Evolutionary conservation across 768 basidiomycete genomes (phyloP).

Genomic region (Leccinellum albellum): DNA sequence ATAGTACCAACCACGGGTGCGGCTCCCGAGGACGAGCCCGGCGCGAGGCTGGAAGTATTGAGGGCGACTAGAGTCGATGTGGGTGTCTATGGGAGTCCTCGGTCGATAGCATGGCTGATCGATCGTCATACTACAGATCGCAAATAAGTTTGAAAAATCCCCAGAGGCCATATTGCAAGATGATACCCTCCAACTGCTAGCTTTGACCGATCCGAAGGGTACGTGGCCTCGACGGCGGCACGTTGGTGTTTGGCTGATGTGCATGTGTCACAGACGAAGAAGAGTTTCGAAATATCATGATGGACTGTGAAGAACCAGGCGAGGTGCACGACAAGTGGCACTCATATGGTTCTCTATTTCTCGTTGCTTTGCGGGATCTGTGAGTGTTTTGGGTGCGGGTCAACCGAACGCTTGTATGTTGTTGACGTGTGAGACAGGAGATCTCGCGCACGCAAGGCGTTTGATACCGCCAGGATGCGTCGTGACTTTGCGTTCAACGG

Average conservation of each 20-base stretch:
- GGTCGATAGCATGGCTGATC: not conserved
- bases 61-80: constrained; percentile 21
- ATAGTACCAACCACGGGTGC: not conserved
- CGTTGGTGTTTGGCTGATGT: not conserved
- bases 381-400: constrained; percentile 6
- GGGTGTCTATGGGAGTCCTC: not conserved
- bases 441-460: constrained; percentile 2
- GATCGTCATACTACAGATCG: constrained; percentile 13
- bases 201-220: constrained; percentile 21
- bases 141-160: constrained; percentile 1
- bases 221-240: not conserved
- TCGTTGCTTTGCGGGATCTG: constrained; percentile 15
- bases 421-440: constrained; percentile 1
- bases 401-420: not conserved
- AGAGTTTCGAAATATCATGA: constrained; percentile 9
- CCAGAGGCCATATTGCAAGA: constrained; percentile 19
- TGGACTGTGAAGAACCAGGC: constrained; percentile 16
- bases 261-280: constrained; percentile 10
- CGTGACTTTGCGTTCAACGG: constrained; percentile 32
- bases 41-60: constrained; percentile 12
- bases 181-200: constrained; percentile 24
- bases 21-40: constrained; percentile 11
- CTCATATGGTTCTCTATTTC: constrained; percentile 17
- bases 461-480: constrained; percentile 27
- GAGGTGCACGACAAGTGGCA: constrained; percentile 18